Base-by-base conservation (phyloP, 2,329 filamentous ascomycete genomes). In the Fusarium tuaranense region DNA sequence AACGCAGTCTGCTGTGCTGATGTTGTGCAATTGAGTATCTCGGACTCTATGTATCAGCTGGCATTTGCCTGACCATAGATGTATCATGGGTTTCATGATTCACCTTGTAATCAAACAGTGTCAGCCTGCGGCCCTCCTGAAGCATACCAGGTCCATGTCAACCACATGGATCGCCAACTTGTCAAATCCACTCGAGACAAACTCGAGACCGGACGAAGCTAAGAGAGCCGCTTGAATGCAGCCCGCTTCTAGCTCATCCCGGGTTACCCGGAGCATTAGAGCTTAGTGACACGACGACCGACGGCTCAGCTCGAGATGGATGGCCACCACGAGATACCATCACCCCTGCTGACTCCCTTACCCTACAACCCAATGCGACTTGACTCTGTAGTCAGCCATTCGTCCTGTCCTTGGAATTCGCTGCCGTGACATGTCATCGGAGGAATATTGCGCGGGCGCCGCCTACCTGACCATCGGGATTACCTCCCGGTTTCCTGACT, bases 371-470 rank as follows among this genome's bases (percentile, higher is more conserved):
- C 41, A n/a, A 62, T 58, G 53, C 58, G 27, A n/a, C 10, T 18
- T 59, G 25, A 48, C 44, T 25, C 18, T 57, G 51, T 36, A 48
- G 25, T 48, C 48, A 38, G 55, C 41, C 55, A 57, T 46, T 55
- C 46, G 57, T 59, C 36, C 34, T 39, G 57, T 59, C 32, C 39
- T 39, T 22, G 25, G 53, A 55, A 62, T 62, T 60, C 51, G 36
- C 46, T 71, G 27, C 27, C 60, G 64, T 63, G 62, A 36, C 34
- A 67, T 67, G 71, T 67, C 70, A 72, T 59, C 64, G 55, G 67
- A 58, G 53, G 22, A 67, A 63, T 60, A 64, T 39, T 55, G 71
- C 38, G 68, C 62, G 64, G 62, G 44, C 46, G 41, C 41, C 57
- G 22, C 69, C 67, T 32, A 34, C 27, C 34, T 44, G 46, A 67